A percentile compares a stretch with the other conserved stretches of the same genome.
phyloP scores from a whole-genome alignment of 2,329 filamentous ascomycete species.

The Aciculosporium take region DNA sequence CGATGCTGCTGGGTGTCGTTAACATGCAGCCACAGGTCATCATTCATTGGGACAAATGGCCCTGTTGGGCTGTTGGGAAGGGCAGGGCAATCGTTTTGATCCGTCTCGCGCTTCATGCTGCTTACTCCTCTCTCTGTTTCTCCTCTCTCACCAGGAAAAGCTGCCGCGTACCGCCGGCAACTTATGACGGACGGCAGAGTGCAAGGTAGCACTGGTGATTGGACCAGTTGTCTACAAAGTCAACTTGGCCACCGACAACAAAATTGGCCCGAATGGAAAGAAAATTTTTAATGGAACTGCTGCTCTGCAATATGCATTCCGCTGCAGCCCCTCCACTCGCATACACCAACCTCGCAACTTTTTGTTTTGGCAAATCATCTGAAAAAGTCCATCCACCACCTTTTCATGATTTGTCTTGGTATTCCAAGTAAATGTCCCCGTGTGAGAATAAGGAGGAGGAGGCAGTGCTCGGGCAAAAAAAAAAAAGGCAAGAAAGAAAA shows the following conservation, averaged over 20 bases:
- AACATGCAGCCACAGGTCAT: conserved; percentile 10
- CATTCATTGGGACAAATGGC: not conserved
- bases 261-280: not conserved
- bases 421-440: too few species aligned
- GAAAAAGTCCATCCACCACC: too few species aligned
- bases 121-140: too few species aligned
- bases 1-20: conserved; percentile 11
- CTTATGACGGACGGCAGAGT: not conserved
- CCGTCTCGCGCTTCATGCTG: too few species aligned
- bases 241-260: too few species aligned
- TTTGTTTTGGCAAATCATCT: too few species aligned
- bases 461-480: too few species aligned
- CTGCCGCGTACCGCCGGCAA: not conserved
- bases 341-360: not conserved
- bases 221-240: too few species aligned
- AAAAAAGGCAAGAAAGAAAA: too few species aligned
- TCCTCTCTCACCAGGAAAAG: too few species aligned
- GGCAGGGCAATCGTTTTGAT: not conserved
- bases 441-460: too few species aligned
- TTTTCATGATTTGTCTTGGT: too few species aligned
- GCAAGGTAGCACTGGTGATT: not conserved
- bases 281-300: not conserved
- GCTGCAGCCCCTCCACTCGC: not conserved
- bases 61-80: not conserved
- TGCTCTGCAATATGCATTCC: not conserved